Conservation (phyloP, 164 flowering plant genomes). For the Liquidambar formosana region DNA sequence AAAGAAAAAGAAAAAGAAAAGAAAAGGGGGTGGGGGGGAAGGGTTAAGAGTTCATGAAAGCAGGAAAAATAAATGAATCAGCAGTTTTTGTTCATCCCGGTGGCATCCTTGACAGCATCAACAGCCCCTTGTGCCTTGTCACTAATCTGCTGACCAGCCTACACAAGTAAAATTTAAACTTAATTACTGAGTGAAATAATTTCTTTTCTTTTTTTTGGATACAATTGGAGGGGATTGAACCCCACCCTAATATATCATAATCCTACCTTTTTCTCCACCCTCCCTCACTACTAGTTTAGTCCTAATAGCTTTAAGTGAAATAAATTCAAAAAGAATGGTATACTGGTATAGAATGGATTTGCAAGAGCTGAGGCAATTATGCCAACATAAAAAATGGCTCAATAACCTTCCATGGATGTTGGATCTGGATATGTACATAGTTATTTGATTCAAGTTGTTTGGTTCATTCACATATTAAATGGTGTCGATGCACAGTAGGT, state of each 20-base stretch:
- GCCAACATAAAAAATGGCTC: not conserved
- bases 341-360: too few relatives aligned
- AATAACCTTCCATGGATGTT: not conserved
- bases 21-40: too few relatives aligned
- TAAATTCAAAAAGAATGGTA: not conserved
- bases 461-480: not conserved
- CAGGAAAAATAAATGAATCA: too few relatives aligned
- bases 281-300: too few relatives aligned
- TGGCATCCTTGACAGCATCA: conserved; percentile 5
- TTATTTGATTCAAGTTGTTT: not conserved
- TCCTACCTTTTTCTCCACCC: too few relatives aligned
- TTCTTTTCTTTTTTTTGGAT: too few relatives aligned
- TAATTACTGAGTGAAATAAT: not conserved
- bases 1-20: not conserved
- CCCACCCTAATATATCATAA: too few relatives aligned
- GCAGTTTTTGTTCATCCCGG: conserved; percentile 6
- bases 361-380: not conserved
- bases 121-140: conserved; percentile 3
- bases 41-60: too few relatives aligned
- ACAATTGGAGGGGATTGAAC: too few relatives aligned
- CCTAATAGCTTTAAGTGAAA: too few relatives aligned
- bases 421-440: too few relatives aligned
- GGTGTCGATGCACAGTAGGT: too few relatives aligned
- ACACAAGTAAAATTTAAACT: not conserved
- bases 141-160: conserved; percentile 3